Evolutionary conservation across 2,329 filamentous ascomycete species (phyloP), one percentile per base, ranked within the genome.

Genomic region (Trichoderma brevicompactum): DNA sequence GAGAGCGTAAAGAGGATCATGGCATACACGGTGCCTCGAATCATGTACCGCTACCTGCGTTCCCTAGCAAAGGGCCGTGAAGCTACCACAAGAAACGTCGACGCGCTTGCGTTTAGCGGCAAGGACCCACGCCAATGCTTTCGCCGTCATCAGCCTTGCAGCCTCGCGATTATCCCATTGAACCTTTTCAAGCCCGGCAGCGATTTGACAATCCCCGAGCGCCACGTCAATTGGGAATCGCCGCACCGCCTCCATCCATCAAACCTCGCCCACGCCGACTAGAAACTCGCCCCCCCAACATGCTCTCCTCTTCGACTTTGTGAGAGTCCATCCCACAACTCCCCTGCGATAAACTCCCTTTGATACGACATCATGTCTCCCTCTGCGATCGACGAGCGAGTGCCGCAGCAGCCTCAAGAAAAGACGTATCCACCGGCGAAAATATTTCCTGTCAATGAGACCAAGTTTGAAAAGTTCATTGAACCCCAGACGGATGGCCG

Each of bases 401-500:
- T 73, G 68, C 72, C 75, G 67, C 73, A 71, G 71, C 68, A 73
- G 65, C 75, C 73, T 64, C 71, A 75, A 74, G 74, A 74, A 73
- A 77, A 78, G 74, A 79, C 74, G 66, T 85, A 82, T 68, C 81
- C 85, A 63, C 79, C 85, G 41, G 79, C 86, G 67, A 82, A 81
- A 48, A 81, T 89, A 61, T 87, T 86, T 69, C 80, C 82, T n/a
- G 83, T 87, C 66, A 85, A 85, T 72, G 88, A 90, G 73, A 83
- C 81, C 66, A 83, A 80, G 68, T 89, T 89, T 72, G 85, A 88
- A 68, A 82, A 82, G 67, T 83, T 79, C 64, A 78, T 85, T 43
- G 77, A 81, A 36, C 78, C 83, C 2, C 81, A 86, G 71, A 79
- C 82, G 8, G 89, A 94, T 72, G 92, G 91, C 54, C 93, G 90